Conservation (phyloP, 2,329 filamentous ascomycete genomes). For the Lachnellula occidentalis region DNA sequence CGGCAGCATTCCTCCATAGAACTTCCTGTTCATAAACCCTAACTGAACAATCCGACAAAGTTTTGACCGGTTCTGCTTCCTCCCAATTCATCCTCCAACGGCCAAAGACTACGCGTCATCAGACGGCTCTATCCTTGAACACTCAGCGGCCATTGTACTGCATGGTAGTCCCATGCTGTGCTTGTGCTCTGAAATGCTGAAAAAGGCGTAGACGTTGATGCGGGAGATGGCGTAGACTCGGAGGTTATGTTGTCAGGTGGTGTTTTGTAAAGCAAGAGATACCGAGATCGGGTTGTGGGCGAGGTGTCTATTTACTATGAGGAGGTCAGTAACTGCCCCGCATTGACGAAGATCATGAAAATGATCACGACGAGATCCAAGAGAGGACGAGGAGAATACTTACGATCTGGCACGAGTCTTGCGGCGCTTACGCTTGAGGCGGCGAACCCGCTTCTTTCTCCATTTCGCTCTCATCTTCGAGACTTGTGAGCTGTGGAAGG, state of each 20-base stretch:
- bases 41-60: slow-evolving; percentile 30
- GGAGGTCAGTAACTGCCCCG: slow-evolving; percentile 14
- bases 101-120: slow-evolving; percentile 32
- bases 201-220: slow-evolving; percentile 33
- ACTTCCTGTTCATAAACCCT: slow-evolving; percentile 29
- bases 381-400: slow-evolving; percentile 37
- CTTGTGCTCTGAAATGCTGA: slow-evolving; percentile 28
- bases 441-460: slow-evolving; percentile 99
- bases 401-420: slow-evolving; percentile 98
- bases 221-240: slow-evolving; percentile 30
- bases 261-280: slow-evolving; percentile 28
- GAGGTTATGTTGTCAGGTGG: slow-evolving; percentile 33
- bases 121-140: slow-evolving; percentile 31
- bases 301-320: slow-evolving; percentile 40
- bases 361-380: neutral
- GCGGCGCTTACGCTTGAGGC: slow-evolving; percentile 99
- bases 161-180: slow-evolving; percentile 27
- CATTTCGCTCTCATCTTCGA: slow-evolving; percentile 84
- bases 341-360: neutral
- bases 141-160: slow-evolving; percentile 27
- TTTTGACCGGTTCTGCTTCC: slow-evolving; percentile 31
- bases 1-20: slow-evolving; percentile 28
- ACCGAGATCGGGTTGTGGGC: slow-evolving; percentile 37
- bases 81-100: slow-evolving; percentile 30
- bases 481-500: neutral